phyloP scores from a whole-genome alignment of 2,329 filamentous ascomycete species.

The Pseudogymnoascus sp. region DNA sequence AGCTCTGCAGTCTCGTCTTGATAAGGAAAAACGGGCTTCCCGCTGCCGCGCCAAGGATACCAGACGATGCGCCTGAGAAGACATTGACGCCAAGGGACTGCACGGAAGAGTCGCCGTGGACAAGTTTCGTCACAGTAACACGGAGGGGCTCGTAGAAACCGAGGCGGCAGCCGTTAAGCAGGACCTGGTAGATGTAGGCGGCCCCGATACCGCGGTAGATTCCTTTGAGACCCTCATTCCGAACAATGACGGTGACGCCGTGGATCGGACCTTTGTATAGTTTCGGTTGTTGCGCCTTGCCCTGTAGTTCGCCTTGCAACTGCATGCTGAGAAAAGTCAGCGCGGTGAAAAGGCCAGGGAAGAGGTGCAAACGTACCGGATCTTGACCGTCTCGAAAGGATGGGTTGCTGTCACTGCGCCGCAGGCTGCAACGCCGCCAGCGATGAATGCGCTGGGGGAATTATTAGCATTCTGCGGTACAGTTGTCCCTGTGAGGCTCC shows the following conservation, averaged over 20 bases:
- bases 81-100: constrained; percentile 91
- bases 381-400: constrained; percentile 98
- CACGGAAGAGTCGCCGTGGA: constrained; percentile 64
- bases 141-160: constrained; percentile 97
- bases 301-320: constrained; percentile 88
- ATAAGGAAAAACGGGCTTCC: constrained; percentile 96
- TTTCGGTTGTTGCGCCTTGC: constrained; percentile 74
- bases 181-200: constrained; percentile 92
- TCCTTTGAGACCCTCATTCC: constrained; percentile 79
- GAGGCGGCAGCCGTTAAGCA: constrained; percentile 91
- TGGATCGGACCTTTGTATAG: constrained; percentile 89
- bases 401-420: constrained; percentile 96
- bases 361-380: constrained; percentile 53
- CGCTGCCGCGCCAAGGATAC: constrained; percentile 83
- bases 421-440: constrained; percentile 92
- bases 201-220: constrained; percentile 84
- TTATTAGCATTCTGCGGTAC: constrained; percentile 16
- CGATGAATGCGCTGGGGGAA: constrained; percentile 66
- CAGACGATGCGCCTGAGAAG: constrained; percentile 80
- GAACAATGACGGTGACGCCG: constrained; percentile 79
- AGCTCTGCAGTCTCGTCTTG: constrained; percentile 93
- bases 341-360: background rate
- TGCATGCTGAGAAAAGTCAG: constrained; percentile 58
- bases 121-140: constrained; percentile 54
- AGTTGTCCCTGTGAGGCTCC: background rate